Conservation (phyloP, 305 asterid genomes). For the Ilex paraguariensis region DNA sequence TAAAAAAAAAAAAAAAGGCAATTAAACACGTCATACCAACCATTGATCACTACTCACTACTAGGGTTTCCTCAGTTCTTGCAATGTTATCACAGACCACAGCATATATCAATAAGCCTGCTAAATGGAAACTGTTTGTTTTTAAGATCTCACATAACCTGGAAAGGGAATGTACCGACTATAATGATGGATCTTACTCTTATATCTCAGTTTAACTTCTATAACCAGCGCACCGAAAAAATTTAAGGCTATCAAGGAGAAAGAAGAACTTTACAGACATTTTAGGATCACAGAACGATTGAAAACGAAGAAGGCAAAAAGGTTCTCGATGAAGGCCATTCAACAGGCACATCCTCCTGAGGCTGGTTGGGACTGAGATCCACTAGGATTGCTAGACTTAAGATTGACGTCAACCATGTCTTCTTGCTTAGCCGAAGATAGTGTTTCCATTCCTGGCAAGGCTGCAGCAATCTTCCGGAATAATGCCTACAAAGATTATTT, state of each 20-base stretch:
- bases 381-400: slow-evolving; percentile 52
- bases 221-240: neutral
- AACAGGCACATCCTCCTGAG: slow-evolving; percentile 74
- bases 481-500: slow-evolving; percentile 37
- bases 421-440: slow-evolving; percentile 66
- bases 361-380: slow-evolving; percentile 50
- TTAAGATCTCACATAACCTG: no score
- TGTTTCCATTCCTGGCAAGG: slow-evolving; percentile 74
- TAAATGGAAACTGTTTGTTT: no score
- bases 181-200: no score
- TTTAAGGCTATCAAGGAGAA: neutral
- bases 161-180: no score
- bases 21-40: no score
- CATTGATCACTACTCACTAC: no score
- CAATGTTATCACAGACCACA: no score
- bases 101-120: no score
- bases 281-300: neutral
- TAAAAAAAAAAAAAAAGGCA: no score
- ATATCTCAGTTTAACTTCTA: no score
- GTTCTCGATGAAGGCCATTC: slow-evolving; percentile 17
- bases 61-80: no score
- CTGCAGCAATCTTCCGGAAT: slow-evolving; percentile 70
- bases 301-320: slow-evolving; percentile 6
- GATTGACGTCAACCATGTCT: slow-evolving; percentile 61
- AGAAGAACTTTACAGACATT: slow-evolving; percentile 16